A percentile compares a stretch with the other conserved stretches of the same genome.
phyloP scores from a whole-genome alignment of 2,329 filamentous ascomycete genomes.

The Colletotrichum ledebouriae region DNA sequence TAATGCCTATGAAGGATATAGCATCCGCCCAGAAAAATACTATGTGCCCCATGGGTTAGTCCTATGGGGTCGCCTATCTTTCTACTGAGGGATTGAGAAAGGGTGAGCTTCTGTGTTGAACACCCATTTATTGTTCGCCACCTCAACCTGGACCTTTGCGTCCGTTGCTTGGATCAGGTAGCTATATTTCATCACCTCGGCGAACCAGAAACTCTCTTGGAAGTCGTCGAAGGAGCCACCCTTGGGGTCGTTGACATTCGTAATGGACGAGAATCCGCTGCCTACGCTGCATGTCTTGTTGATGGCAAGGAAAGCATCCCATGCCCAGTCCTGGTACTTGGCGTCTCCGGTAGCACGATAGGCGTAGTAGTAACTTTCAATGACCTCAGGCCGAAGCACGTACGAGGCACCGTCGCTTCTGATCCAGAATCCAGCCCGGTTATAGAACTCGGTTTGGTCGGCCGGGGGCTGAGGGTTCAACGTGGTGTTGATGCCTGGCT shows the following conservation, averaged over 20 bases:
- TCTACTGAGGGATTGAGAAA: slow-evolving; percentile 45
- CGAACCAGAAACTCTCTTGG: slow-evolving; percentile 91
- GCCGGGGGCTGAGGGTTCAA: slow-evolving; percentile 59
- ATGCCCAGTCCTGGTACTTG: slow-evolving; percentile 87
- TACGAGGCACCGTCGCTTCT: slow-evolving; percentile 64
- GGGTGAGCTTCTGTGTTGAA: slow-evolving; percentile 66
- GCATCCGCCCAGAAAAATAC: background rate
- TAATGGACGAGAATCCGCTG: slow-evolving; percentile 76
- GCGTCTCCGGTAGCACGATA: slow-evolving; percentile 82
- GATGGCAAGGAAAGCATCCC: slow-evolving; percentile 81
- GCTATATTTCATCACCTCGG: slow-evolving; percentile 87
- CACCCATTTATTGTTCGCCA: slow-evolving; percentile 61
- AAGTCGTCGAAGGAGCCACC: slow-evolving; percentile 76
- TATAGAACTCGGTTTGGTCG: slow-evolving; percentile 71
- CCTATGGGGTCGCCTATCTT: background rate
- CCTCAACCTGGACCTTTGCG: slow-evolving; percentile 65
- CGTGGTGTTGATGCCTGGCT: slow-evolving; percentile 50
- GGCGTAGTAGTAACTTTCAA: slow-evolving; percentile 90
- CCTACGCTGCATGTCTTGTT: slow-evolving; percentile 72
- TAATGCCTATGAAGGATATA: slow-evolving; percentile 18
- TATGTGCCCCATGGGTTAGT: background rate
- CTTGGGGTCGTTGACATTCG: slow-evolving; percentile 72
- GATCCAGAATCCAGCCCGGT: slow-evolving; percentile 79
- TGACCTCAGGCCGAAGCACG: slow-evolving; percentile 81
- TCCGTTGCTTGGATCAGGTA: slow-evolving; percentile 79